Conservation (phyloP, 257 asterid genomes). For the Galeopsis tetrahit region DNA sequence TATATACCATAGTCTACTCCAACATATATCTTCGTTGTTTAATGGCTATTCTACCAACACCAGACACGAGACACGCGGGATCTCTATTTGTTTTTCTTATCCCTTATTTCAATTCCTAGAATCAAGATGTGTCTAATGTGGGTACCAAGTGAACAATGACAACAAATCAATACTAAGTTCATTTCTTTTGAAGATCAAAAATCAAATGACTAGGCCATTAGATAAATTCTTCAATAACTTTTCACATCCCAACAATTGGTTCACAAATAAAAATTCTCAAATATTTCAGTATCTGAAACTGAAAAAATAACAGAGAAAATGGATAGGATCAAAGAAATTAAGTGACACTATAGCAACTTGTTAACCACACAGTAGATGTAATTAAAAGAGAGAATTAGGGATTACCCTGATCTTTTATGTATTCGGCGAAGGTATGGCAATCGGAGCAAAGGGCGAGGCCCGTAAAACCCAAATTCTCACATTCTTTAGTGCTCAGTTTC, state of each 20-base stretch:
- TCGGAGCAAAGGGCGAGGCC: slow-evolving; percentile 95
- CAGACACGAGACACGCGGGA: neutral
- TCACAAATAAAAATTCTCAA: neutral
- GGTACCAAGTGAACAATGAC: neutral
- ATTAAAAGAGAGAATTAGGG: neutral
- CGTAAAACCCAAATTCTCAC: slow-evolving; percentile 79
- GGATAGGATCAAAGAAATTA: neutral
- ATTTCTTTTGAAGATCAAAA: slow-evolving; percentile 1
- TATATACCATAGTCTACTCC: neutral
- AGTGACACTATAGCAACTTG: neutral
- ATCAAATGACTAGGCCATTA: slow-evolving; percentile 1
- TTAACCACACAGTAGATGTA: neutral
- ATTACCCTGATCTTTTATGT: slow-evolving; percentile 80
- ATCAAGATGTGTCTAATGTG: neutral
- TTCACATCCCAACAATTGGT: neutral
- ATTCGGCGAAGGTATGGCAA: slow-evolving; percentile 82
- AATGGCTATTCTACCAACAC: too few relatives aligned
- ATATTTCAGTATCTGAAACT: neutral
- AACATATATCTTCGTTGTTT: too few relatives aligned
- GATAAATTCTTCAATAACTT: neutral
- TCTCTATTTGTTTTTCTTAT: neutral
- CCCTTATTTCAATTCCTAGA: neutral
- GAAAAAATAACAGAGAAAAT: neutral
- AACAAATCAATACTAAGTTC: slow-evolving; percentile 7
- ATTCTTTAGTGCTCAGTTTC: slow-evolving; percentile 68